Percentiles rank a stretch among this genome's conserved stretches.
phyloP scores from a whole-genome alignment of 108 stramenopile species.

The Schizochytrium sp. region DNA sequence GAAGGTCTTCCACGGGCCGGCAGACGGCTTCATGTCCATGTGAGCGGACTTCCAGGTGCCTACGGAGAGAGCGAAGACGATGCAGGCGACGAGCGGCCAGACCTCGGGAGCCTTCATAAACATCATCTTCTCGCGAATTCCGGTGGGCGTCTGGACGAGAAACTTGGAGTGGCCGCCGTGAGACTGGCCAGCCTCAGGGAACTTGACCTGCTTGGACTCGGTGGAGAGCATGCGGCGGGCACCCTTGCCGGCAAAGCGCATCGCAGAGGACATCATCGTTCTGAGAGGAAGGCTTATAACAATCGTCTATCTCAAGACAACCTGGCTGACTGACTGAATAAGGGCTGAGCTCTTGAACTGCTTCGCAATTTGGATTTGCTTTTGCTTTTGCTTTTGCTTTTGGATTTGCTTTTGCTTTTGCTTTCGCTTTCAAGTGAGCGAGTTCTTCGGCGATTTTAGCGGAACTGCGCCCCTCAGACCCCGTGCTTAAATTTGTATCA shows the following conservation, averaged over 20 bases:
- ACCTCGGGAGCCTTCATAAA: conserved; percentile 44
- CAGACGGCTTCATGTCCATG: conserved; percentile 39
- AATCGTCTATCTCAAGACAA: too few relatives aligned
- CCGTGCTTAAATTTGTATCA: too few relatives aligned
- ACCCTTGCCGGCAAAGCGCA: conserved; percentile 14
- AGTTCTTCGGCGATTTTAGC: neutral
- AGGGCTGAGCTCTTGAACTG: too few relatives aligned
- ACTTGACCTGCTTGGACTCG: conserved; percentile 13
- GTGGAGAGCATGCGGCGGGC: neutral
- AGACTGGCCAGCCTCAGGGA: neutral
- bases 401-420: neutral
- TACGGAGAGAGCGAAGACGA: neutral
- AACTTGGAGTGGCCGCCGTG: conserved; percentile 19
- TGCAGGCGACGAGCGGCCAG: conserved; percentile 9
- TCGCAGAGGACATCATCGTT: neutral
- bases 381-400: neutral
- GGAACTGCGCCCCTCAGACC: too few relatives aligned
- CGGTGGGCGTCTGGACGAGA: neutral
- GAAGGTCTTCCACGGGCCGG: conserved; percentile 46
- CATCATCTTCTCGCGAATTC: conserved; percentile 47
- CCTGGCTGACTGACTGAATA: too few relatives aligned
- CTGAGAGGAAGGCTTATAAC: too few relatives aligned
- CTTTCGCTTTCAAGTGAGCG: conserved; percentile 8
- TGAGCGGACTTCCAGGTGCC: conserved; percentile 41
- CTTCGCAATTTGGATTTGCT: neutral